Conservation (phyloP, 257 asterid genomes). For the Vinca minor region DNA sequence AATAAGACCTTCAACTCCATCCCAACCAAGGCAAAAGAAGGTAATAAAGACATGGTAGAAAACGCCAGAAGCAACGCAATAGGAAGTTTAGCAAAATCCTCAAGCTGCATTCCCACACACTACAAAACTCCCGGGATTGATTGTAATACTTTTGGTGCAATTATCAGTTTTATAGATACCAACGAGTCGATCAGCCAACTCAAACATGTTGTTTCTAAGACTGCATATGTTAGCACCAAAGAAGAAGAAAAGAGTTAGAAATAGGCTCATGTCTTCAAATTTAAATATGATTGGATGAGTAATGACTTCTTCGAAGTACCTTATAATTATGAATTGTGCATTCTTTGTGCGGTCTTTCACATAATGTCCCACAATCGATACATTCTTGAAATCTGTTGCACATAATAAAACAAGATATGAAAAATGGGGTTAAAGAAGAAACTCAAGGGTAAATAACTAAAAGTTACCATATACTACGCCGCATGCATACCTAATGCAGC, state of each 20-base stretch:
- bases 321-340: slow-evolving; percentile 93
- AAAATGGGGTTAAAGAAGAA: not conserved
- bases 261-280: not conserved
- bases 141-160: slow-evolving; percentile 89
- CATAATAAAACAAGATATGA: not conserved
- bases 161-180: slow-evolving; percentile 95
- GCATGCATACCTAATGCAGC: slow-evolving; percentile 71
- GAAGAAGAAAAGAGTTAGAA: slow-evolving; percentile 6
- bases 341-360: slow-evolving; percentile 98
- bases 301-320: slow-evolving; percentile 32
- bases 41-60: too few relatives aligned
- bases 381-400: slow-evolving; percentile 82
- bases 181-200: slow-evolving; percentile 87
- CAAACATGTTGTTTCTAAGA: slow-evolving; percentile 93
- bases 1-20: not conserved
- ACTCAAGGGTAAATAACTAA: not conserved
- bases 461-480: too few relatives aligned
- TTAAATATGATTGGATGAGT: not conserved
- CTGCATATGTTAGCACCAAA: slow-evolving; percentile 29
- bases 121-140: slow-evolving; percentile 89
- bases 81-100: too few relatives aligned
- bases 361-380: slow-evolving; percentile 94
- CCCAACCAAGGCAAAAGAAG: not conserved
- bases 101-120: slow-evolving; percentile 58
- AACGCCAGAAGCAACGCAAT: too few relatives aligned